Evolutionary conservation across 2,329 filamentous ascomycete species (phyloP).

Genomic region (Dryadomyces quercus-mongolicae): DNA sequence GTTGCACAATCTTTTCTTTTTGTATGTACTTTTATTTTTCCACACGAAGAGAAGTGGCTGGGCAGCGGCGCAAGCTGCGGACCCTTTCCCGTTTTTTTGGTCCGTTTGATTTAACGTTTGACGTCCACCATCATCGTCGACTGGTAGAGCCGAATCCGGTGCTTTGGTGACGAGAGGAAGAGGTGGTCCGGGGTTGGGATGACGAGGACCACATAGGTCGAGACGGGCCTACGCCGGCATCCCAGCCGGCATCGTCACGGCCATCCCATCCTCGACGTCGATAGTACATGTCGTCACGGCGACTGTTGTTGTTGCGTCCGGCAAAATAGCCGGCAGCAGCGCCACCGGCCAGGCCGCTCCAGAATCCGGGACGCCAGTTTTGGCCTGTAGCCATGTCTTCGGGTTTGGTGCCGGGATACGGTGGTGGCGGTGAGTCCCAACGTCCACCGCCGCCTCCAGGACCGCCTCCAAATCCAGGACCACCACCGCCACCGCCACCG

Average conservation of each 20-base stretch:
- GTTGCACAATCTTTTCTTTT: not conserved
- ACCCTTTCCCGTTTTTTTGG: not conserved
- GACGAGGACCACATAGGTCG: constrained; percentile 22
- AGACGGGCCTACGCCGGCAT: constrained; percentile 10
- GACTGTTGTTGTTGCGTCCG: constrained; percentile 30
- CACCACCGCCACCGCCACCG: constrained; percentile 24
- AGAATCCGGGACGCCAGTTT: constrained; percentile 63
- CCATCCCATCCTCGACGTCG: constrained; percentile 16
- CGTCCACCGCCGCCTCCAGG: constrained; percentile 24
- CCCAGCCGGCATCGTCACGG: constrained; percentile 18
- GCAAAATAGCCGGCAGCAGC: constrained; percentile 58
- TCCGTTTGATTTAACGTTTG: constrained; percentile 1
- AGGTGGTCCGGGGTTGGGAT: constrained; percentile 19
- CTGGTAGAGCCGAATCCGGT: constrained; percentile 63
- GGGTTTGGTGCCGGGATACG: constrained; percentile 32
- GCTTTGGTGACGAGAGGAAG: constrained; percentile 45
- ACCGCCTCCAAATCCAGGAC: constrained; percentile 15
- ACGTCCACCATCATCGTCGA: constrained; percentile 30
- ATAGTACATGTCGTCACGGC: constrained; percentile 10
- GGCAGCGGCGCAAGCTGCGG: not conserved
- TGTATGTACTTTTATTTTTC: not conserved
- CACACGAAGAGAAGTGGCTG: not conserved
- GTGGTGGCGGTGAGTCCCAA: constrained; percentile 34
- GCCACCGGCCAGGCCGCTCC: constrained; percentile 55
- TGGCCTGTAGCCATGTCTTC: constrained; percentile 13